phyloP scores from a whole-genome alignment of 1,284 basidiomycete species.

The Malassezia arunalokei region DNA sequence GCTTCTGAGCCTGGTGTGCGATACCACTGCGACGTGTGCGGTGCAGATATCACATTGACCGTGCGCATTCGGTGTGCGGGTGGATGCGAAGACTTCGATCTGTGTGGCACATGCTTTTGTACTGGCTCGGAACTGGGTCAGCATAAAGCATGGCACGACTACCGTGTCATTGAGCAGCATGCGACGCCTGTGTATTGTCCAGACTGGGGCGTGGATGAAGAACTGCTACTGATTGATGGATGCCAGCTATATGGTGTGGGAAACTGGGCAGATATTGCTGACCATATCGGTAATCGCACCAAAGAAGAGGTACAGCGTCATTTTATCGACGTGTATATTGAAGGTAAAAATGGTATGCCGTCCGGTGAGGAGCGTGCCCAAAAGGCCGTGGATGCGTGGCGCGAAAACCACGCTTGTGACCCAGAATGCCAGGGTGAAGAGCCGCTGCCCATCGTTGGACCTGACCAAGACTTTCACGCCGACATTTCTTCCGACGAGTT shows the following conservation, averaged over 20 bases:
- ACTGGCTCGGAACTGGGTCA: constrained; percentile 74
- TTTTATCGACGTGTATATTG: constrained; percentile 71
- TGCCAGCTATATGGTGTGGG: constrained; percentile 79
- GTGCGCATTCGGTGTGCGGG: constrained; percentile 42
- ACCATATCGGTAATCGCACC: constrained; percentile 84
- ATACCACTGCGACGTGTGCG: constrained; percentile 45
- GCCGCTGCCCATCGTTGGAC: constrained; percentile 34
- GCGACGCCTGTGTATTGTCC: constrained; percentile 88
- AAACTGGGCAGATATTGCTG: constrained; percentile 93
- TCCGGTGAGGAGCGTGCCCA: constrained; percentile 28
- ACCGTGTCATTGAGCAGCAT: constrained; percentile 87
- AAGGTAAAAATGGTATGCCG: constrained; percentile 35
- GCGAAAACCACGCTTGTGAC: constrained; percentile 7
- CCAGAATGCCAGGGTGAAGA: constrained; percentile 22
- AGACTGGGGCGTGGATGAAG: constrained; percentile 98
- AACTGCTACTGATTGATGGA: constrained; percentile 79
- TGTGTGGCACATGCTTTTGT: constrained; percentile 63
- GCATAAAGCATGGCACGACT: constrained; percentile 78
- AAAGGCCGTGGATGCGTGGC: constrained; percentile 17
- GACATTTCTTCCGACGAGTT: constrained; percentile 35
- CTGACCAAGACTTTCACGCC: constrained; percentile 26
- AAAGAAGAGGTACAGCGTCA: constrained; percentile 89
- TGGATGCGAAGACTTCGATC: constrained; percentile 48
- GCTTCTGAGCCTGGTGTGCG: constrained; percentile 41
- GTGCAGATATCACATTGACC: constrained; percentile 44